Evolutionary conservation across 805 yeast genomes (phyloP).

Genomic region (Candida endomychidarum): DNA sequence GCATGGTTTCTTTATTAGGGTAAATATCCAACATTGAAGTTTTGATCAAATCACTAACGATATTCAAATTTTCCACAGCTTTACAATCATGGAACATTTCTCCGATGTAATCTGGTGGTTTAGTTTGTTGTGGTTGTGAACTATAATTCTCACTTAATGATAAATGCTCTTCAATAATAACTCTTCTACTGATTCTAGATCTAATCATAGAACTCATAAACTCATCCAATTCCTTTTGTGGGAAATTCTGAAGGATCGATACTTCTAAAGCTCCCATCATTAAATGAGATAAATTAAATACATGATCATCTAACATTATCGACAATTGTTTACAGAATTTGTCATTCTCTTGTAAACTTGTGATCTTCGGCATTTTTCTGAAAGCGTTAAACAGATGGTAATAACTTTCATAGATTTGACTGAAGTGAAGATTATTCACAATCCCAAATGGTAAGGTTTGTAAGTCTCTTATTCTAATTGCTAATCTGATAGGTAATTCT

Average conservation of each 20-base stretch:
- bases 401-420: conserved; percentile 85
- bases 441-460: conserved; percentile 83
- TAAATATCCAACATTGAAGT: conserved; percentile 52
- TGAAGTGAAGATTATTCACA: conserved; percentile 80
- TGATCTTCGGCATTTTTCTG: conserved; percentile 67
- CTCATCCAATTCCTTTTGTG: conserved; percentile 63
- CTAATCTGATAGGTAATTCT: conserved; percentile 82
- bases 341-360: conserved; percentile 71
- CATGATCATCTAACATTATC: conserved; percentile 72
- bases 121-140: conserved; percentile 43
- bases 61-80: conserved; percentile 63
- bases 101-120: conserved; percentile 61
- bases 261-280: conserved; percentile 93
- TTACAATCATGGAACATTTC: conserved; percentile 81
- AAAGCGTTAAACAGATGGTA: conserved; percentile 85
- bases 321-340: conserved; percentile 65
- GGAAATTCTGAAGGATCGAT: conserved; percentile 56
- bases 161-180: conserved; percentile 88
- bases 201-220: conserved; percentile 77
- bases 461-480: conserved; percentile 74
- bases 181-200: conserved; percentile 85
- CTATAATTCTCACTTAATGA: conserved; percentile 68
- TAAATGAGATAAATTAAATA: conserved; percentile 78
- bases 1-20: conserved; percentile 57
- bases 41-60: conserved; percentile 53